Evolutionary conservation across 2,329 filamentous ascomycete genomes (phyloP), one percentile per base, ranked within the genome.

Genomic region (Cercospora berteroae): DNA sequence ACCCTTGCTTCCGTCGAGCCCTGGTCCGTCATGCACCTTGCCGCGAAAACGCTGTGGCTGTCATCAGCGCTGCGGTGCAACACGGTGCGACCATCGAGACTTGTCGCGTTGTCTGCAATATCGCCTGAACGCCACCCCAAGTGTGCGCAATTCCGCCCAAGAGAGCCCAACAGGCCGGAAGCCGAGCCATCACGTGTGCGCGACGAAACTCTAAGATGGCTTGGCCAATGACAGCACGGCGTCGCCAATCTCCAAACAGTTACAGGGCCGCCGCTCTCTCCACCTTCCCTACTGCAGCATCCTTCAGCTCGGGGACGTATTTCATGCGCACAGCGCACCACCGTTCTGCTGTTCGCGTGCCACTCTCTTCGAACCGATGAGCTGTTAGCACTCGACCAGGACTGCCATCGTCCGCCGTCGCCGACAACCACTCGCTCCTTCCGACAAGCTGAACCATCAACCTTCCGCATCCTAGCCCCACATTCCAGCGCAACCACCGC

Each of bases 301-400:
- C 57, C 57, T 42, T 27, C 57, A 60, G 29, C 33, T 13, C 31
- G 27, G 29, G 27, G 29, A 36, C 52, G 52, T 57, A 57, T 57
- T 57, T 57, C 6, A 57, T 57, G 42, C 44, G 60, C 44, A 9
- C 13, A 56, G 39, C 23, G n/a, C 56, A 18, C 31, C 1, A 1
- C 5, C 58, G 20, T 29, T 48, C 58, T 33, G 52, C 48, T 36
- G 61, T 50, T 63, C 61, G 61, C 61, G 61, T 57, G 48, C 29
- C 61, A 27, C 23, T n/a, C 23, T n/a, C 60, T 27, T 20, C 12
- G 56, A 39, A 12, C 48, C 60, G 25, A 52, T 52, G 42, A 16
- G 42, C 60, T 36, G 55, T 27, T 62, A 62, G 60, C 60, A 20
- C 23, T 48, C 59, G 16, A 25, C 44, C 39, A 16, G 23, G 16